Evolutionary conservation across 805 yeast species (phyloP).

Genomic region (Starmerella asiatica): DNA sequence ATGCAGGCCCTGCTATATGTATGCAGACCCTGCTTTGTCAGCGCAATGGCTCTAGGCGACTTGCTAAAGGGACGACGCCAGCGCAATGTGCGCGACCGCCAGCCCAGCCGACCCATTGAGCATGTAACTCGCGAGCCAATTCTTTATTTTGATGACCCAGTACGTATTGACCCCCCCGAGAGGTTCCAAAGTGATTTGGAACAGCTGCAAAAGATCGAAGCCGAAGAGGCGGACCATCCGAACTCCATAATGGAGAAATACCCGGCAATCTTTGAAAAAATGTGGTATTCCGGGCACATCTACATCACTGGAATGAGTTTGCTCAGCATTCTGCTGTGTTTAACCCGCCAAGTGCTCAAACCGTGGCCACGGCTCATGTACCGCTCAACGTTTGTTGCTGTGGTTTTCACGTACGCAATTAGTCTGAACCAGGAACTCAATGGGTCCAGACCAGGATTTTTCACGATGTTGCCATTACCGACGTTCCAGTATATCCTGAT

Average conservation of each 20-base stretch:
- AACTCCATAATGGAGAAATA: constrained; percentile 6
- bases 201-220: background rate
- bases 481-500: constrained; percentile 57
- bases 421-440: constrained; percentile 36
- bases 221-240: background rate
- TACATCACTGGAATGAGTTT: constrained; percentile 3
- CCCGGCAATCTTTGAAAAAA: constrained; percentile 4
- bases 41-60: background rate
- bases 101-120: background rate
- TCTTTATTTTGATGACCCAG: background rate
- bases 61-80: background rate
- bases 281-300: constrained; percentile 16
- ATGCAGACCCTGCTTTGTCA: no score
- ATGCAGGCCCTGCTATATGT: no score
- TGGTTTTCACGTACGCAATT: constrained; percentile 19
- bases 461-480: constrained; percentile 53
- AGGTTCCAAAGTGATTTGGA: background rate
- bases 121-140: background rate
- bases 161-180: background rate
- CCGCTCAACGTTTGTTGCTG: constrained; percentile 19
- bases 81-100: background rate
- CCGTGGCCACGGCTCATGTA: constrained; percentile 21
- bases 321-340: constrained; percentile 14
- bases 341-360: constrained; percentile 20
- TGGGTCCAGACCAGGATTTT: constrained; percentile 45